phyloP scores from a whole-genome alignment of 441 rosid species.

The Gossypium trilobum region DNA sequence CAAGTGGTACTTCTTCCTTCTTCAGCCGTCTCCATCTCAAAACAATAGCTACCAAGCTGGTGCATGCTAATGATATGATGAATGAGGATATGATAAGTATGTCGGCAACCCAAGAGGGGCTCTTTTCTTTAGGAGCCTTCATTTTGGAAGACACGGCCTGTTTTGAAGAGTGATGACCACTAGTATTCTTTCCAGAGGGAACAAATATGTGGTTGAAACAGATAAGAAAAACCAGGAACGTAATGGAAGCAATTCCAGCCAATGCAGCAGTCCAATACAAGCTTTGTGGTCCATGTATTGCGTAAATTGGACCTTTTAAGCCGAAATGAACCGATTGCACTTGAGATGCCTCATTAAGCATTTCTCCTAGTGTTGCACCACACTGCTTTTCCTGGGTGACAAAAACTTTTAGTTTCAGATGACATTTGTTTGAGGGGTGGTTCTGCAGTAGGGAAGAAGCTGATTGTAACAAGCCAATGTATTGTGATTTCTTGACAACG shows the following conservation, averaged over 20 bases:
- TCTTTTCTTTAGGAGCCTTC: conserved; percentile 38
- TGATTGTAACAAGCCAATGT: conserved; percentile 49
- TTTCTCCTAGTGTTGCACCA: conserved; percentile 28
- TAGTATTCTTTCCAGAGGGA: conserved; percentile 35
- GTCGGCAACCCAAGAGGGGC: conserved; percentile 56
- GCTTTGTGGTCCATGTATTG: conserved; percentile 46
- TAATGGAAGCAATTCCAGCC: conserved; percentile 30
- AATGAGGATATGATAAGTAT: conserved; percentile 47
- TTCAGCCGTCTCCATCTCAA: conserved; percentile 47
- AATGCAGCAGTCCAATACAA: conserved; percentile 34
- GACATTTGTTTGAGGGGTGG: conserved; percentile 27
- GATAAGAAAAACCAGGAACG: conserved; percentile 42
- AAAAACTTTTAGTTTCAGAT: conserved; percentile 45
- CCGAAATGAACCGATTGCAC: conserved; percentile 37
- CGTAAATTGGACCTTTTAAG: conserved; percentile 29
- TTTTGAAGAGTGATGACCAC: conserved; percentile 20
- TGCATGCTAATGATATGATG: conserved; percentile 30
- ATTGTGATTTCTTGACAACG: conserved; percentile 41
- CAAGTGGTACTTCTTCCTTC: conserved; percentile 27
- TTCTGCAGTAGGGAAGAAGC: conserved; percentile 39
- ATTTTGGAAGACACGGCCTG: conserved; percentile 19
- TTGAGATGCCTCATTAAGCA: conserved; percentile 34
- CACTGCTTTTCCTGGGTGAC: conserved; percentile 51
- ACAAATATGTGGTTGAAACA: conserved; percentile 44
- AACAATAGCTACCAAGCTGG: conserved; percentile 30